Base-by-base conservation (phyloP, 768 basidiomycete genomes). In the Lentinula detonsa region DNA sequence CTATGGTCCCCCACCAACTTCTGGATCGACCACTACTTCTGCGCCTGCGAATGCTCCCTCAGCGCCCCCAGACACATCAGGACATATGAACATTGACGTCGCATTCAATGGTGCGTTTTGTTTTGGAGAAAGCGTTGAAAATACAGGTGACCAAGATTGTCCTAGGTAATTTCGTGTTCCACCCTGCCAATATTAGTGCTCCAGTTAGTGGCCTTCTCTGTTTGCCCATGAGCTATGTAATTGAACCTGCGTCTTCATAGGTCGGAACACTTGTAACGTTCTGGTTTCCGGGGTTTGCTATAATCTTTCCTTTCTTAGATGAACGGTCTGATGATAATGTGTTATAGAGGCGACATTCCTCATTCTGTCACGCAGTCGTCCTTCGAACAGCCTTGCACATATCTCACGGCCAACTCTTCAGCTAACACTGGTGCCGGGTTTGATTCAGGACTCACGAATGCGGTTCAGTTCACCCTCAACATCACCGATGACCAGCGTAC, bases 291-390 rank as follows among this genome's bases (percentile, higher is more conserved):
- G 63, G 64, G 82, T 82, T 60, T 62, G 73, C 64, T 7, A 5
- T 9, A 57, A n/a, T 42, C 18, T 18, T 39, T 54, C 15, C 37
- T 43, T 57, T 6, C 0, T 33, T 31, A 3, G 18, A 18, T 43
- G 45, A 13, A 16, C 42, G 40, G 4, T 43, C 43, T 60, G 31
- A 63, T 15, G 39, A 59, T 33, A 35, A 18, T 23, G 70, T 70
- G 66, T 72, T 70, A n/a, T 74, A 68, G 78, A 72, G 18, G 68
- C 71, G 69, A 68, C 61, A 8, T 72, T 70, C 69, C 70, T 33
- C 84, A 86, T 66, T 82, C 79, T 16, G 78, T 86, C 39, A 83
- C 84, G 10, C 82, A 85, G 66, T 84, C 83, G 9, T 76, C 79
- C 13, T 85, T 86, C 66, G 73, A 69, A 15, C 65, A 65, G 21